Evolutionary conservation across 306 rosid species (phyloP).

Genomic region (Malus sylvestris): DNA sequence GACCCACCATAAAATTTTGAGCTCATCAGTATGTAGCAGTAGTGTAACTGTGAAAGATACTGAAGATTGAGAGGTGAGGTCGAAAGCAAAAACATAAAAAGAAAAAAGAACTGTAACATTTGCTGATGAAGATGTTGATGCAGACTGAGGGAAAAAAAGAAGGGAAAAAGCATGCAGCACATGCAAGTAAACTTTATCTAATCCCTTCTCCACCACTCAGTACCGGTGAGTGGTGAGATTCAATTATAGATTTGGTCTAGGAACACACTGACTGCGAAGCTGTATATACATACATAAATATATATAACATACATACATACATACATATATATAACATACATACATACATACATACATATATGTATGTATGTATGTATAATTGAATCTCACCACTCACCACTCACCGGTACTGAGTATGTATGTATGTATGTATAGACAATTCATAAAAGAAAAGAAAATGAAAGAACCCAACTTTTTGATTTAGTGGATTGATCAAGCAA

Average conservation of each 20-base stretch:
- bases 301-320: too few species aligned
- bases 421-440: not conserved
- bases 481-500: not conserved
- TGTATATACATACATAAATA: not conserved
- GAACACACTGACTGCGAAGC: not conserved
- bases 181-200: slow-evolving; percentile 8
- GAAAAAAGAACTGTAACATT: slow-evolving; percentile 7
- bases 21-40: not conserved
- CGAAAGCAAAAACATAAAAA: slow-evolving; percentile 16
- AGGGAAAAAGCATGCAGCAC: slow-evolving; percentile 15
- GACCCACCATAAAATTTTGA: slow-evolving; percentile 29
- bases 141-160: slow-evolving; percentile 1
- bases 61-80: slow-evolving; percentile 4
- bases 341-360: too few species aligned
- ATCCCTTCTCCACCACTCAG: slow-evolving; percentile 8
- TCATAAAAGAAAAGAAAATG: not conserved
- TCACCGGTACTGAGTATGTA: too few species aligned
- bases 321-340: rapidly evolving
- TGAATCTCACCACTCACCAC: too few species aligned
- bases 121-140: slow-evolving; percentile 8
- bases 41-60: not conserved
- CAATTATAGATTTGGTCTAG: not conserved
- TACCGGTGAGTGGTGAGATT: not conserved
- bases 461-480: not conserved
- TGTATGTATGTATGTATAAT: not conserved